These are phyloP conservation scores for Peribolospora baueri DNA, from an alignment of 768 basidiomycete species.

Conservation along the genomic window DNA sequence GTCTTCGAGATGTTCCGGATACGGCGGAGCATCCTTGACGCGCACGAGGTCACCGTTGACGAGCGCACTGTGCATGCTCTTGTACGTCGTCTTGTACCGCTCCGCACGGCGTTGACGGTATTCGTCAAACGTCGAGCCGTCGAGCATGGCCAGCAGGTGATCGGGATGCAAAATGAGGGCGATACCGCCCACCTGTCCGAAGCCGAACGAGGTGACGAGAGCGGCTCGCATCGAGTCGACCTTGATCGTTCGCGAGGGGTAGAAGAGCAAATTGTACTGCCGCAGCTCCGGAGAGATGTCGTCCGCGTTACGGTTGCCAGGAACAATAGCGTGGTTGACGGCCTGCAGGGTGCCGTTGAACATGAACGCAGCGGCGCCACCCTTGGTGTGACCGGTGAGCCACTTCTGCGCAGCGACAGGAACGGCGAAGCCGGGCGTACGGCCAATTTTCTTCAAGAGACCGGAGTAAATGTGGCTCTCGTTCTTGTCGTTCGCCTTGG, in stretches of 20 bases:
- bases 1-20: slow-evolving; percentile 57
- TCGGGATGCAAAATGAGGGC: slow-evolving; percentile 73
- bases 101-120: slow-evolving; percentile 51
- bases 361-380: slow-evolving; percentile 97
- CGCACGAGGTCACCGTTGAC: slow-evolving; percentile 2
- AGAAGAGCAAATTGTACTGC: slow-evolving; percentile 71
- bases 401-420: slow-evolving; percentile 96
- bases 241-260: slow-evolving; percentile 88
- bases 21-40: slow-evolving; percentile 23
- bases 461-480: slow-evolving; percentile 94
- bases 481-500: slow-evolving; percentile 62
- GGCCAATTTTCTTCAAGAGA: slow-evolving; percentile 63
- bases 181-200: slow-evolving; percentile 39
- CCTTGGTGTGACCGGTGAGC: slow-evolving; percentile 89
- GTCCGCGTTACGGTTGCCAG: slow-evolving; percentile 57
- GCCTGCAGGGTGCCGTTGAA: slow-evolving; percentile 22
- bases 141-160: slow-evolving; percentile 61
- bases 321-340: slow-evolving; percentile 18
- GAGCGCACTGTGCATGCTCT: slow-evolving; percentile 9
- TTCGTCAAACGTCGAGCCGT: slow-evolving; percentile 47
- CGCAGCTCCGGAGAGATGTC: slow-evolving; percentile 45
- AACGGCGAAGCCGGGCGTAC: slow-evolving; percentile 85
- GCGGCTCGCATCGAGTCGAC: slow-evolving; percentile 52
- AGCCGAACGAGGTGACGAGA: slow-evolving; percentile 21
- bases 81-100: slow-evolving; percentile 46